Conservation (phyloP, 163 green algal species). For the Prototheca cutis region DNA sequence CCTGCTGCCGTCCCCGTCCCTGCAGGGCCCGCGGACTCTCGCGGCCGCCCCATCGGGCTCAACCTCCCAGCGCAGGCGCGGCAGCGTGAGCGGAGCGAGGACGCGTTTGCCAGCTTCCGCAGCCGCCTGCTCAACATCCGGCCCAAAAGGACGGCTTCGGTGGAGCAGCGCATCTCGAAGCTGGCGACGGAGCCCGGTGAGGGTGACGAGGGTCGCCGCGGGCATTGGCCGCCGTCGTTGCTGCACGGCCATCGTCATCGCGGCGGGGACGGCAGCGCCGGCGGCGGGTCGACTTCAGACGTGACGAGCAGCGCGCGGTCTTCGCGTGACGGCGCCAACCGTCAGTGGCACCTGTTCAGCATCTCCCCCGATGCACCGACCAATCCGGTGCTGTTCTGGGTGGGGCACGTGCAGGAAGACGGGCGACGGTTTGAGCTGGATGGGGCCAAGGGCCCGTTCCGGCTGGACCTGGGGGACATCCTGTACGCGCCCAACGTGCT, state of each 20-base stretch:
- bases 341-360: constrained; percentile 32
- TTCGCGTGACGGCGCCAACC: background rate
- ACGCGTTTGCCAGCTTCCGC: constrained; percentile 12
- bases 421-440: constrained; percentile 13
- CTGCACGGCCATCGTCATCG: too few species aligned
- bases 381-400: constrained; percentile 74
- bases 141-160: background rate
- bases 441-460: constrained; percentile 44
- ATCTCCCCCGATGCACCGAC: constrained; percentile 70
- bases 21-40: background rate
- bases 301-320: background rate
- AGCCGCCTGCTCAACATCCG: constrained; percentile 7
- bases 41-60: background rate
- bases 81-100: constrained; percentile 1
- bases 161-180: constrained; percentile 1
- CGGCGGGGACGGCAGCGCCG: background rate
- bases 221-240: too few species aligned
- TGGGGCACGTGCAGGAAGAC: constrained; percentile 30
- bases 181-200: too few species aligned
- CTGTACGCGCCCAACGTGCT: constrained; percentile 82
- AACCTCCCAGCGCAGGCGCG: background rate
- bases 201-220: constrained; percentile 1
- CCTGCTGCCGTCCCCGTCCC: too few species aligned
- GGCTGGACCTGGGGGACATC: constrained; percentile 74
- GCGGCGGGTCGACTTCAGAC: background rate